phyloP scores from a whole-genome alignment of 805 yeast genomes.

The Saturnispora halmiae region DNA sequence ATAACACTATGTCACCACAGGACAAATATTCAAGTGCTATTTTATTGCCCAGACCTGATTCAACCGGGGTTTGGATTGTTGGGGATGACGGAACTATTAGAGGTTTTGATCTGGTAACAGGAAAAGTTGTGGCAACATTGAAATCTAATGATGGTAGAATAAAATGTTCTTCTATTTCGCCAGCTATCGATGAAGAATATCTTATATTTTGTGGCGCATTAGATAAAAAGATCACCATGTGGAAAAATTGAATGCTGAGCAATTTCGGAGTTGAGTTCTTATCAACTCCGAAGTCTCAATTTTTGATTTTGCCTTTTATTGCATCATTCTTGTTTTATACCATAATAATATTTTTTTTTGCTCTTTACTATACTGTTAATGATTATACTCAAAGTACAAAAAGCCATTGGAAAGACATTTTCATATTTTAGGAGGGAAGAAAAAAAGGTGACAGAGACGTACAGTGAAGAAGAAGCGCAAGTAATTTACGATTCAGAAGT shows the following conservation, averaged over 20 bases:
- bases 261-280: not conserved
- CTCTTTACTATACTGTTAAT: too few species aligned
- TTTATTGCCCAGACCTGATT: slow-evolving; percentile 24
- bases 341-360: too few species aligned
- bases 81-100: slow-evolving; percentile 63
- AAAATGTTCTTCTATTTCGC: slow-evolving; percentile 34
- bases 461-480: too few species aligned
- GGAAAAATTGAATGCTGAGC: slow-evolving; percentile 19
- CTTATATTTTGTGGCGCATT: slow-evolving; percentile 44
- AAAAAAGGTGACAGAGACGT: too few species aligned
- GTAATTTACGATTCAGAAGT: not conserved
- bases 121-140: slow-evolving; percentile 28
- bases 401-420: too few species aligned
- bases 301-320: not conserved
- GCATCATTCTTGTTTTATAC: not conserved
- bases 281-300: not conserved
- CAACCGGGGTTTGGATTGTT: slow-evolving; percentile 51
- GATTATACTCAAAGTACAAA: too few species aligned
- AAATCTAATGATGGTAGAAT: slow-evolving; percentile 39
- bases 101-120: slow-evolving; percentile 45
- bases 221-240: slow-evolving; percentile 30
- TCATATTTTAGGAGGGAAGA: too few species aligned
- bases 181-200: slow-evolving; percentile 30
- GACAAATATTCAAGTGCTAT: slow-evolving; percentile 52
- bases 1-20: slow-evolving; percentile 52